A percentile compares a stretch with the other conserved stretches of the same genome.
phyloP scores from a whole-genome alignment of 2,329 filamentous ascomycete species.

The Trichophyton benhamiae region DNA sequence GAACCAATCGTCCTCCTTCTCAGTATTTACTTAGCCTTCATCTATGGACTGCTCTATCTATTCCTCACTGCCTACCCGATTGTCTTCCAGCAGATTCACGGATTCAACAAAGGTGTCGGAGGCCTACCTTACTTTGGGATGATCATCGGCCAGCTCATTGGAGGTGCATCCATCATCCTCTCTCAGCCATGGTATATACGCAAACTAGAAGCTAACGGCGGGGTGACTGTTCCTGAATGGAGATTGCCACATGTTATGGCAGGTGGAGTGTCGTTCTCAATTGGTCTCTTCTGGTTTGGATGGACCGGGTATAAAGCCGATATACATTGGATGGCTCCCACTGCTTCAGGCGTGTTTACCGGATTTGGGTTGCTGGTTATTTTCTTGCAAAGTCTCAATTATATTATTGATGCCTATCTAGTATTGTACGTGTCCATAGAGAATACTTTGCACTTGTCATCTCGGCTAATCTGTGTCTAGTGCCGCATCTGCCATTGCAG shows the following conservation, averaged over 20 bases:
- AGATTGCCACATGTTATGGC: constrained; percentile 37
- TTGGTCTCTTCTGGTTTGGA: constrained; percentile 34
- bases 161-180: constrained; percentile 29
- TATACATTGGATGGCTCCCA: constrained; percentile 32
- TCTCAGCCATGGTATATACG: constrained; percentile 29
- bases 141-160: constrained; percentile 32
- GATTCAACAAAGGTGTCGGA: constrained; percentile 22
- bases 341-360: constrained; percentile 32
- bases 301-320: constrained; percentile 27
- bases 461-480: constrained; percentile 16
- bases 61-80: constrained; percentile 26
- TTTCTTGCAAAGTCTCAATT: constrained; percentile 38
- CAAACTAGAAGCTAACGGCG: constrained; percentile 24
- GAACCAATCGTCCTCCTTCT: constrained; percentile 34
- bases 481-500: constrained; percentile 39
- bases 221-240: constrained; percentile 29
- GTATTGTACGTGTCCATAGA: constrained; percentile 18
- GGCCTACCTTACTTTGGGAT: constrained; percentile 36
- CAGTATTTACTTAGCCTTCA: constrained; percentile 27
- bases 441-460: neutral
- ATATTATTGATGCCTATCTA: constrained; percentile 29
- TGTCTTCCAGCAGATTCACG: constrained; percentile 20
- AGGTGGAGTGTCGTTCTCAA: constrained; percentile 34
- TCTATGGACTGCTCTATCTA: constrained; percentile 25
- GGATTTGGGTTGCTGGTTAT: constrained; percentile 38